Evolutionary conservation across 1,284 basidiomycete genomes (phyloP), one percentile per base, ranked within the genome.

Genomic region (Cryptococcus sp.): DNA sequence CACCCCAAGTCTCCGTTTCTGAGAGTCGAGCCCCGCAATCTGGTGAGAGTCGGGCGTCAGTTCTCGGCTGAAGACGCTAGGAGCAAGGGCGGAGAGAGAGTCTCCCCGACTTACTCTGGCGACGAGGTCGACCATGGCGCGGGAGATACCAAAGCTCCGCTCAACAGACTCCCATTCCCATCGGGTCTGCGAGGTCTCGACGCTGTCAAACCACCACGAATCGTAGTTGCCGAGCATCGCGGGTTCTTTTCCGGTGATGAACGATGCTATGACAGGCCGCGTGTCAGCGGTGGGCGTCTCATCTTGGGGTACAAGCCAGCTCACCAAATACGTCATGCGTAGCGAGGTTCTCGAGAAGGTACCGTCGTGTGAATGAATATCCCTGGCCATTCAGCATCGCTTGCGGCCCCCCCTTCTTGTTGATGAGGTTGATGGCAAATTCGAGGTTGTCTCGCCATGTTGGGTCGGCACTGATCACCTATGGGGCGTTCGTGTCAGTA

Each of bases 121-220:
- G 21, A 71, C 58, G 7, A 71, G 56, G 46, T 70, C 69, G 0
- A 69, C 61, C 65, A 71, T 67, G 9, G 65, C 64, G 37, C 69
- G 57, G 1, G 68, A 69, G 4, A 69, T 62, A 36, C 69, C 69
- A 46, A 69, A 71, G 2, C 58, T 60, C 47, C 69, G 46, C 46
- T 71, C 69, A 2, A 71, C 67, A 2, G 66, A 68, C 47, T 70
- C 69, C 69, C 69, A 71, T 52, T 71, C 68, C 67, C 66, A 71
- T 13, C 64, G 47, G 13, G 64, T 67, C 43, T 64, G 60, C 6
- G 68, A 70, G 12, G 68, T 68, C 43, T 70, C 62, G 2, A 68
- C 66, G 40, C 68, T 66, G 18, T 70, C 68, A 51, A 69, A 70
- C 69, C 69, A 71, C 69, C 68, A 71, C 23, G 62, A 60, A 49